These are phyloP conservation scores for Ascochyta pisi DNA, from an alignment of 2,329 filamentous ascomycete genomes.

Conservation along the genomic window DNA sequence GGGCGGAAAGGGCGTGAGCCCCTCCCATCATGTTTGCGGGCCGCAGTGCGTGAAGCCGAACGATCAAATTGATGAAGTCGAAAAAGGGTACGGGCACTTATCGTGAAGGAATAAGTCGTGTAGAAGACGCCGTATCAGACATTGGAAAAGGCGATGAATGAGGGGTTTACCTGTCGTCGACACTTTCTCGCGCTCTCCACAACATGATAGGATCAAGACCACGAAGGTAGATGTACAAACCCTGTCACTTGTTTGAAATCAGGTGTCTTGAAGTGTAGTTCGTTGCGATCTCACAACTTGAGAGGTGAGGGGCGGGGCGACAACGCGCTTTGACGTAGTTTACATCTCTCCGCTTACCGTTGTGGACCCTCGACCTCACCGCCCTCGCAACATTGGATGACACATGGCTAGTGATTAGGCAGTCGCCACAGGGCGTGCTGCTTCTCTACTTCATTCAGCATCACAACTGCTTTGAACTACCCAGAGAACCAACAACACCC, in stretches of 20 bases:
- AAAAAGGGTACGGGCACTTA: neutral
- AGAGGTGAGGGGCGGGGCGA: neutral
- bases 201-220: no score
- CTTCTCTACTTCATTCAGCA: neutral
- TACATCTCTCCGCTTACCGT: neutral
- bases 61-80: neutral
- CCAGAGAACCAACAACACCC: no score
- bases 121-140: no score
- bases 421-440: neutral
- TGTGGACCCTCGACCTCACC: conserved; percentile 6
- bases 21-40: neutral
- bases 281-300: neutral
- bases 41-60: neutral
- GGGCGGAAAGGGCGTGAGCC: conserved; percentile 8
- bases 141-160: no score
- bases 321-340: neutral
- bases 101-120: neutral
- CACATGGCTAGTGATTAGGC: neutral
- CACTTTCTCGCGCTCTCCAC: no score
- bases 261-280: no score
- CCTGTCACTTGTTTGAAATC: no score
- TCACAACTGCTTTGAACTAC: no score
- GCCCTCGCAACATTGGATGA: conserved; percentile 4
- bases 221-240: no score
- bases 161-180: no score